Evolutionary conservation across 202 grass and related monocot genomes (phyloP).

Genomic region (Hordeum pubiflorum): DNA sequence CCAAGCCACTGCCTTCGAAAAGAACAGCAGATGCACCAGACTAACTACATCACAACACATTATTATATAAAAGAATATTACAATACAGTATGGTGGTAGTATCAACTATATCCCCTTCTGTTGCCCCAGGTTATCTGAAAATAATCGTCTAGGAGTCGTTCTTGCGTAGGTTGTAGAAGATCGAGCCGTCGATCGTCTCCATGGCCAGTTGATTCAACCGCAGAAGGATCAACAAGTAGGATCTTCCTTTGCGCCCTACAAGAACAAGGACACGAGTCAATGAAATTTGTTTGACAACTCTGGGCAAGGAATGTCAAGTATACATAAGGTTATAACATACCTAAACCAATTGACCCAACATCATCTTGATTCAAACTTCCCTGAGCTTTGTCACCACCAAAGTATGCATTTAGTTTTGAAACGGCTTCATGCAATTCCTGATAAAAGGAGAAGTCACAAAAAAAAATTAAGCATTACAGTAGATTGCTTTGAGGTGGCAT

Average conservation of each 20-base stretch:
- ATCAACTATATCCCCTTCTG: not conserved
- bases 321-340: constrained; percentile 26
- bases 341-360: constrained; percentile 54
- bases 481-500: constrained; percentile 8
- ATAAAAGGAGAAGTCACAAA: not conserved
- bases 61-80: not conserved
- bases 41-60: not conserved
- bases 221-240: constrained; percentile 62
- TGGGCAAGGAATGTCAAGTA: not conserved
- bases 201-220: constrained; percentile 65
- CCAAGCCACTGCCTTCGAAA: not conserved
- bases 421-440: constrained; percentile 65
- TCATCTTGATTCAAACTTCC: constrained; percentile 71
- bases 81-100: not conserved
- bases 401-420: constrained; percentile 71
- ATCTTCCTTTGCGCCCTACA: constrained; percentile 75
- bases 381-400: constrained; percentile 21
- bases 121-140: not conserved
- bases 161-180: constrained; percentile 48
- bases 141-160: not conserved
- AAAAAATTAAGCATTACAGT: not conserved
- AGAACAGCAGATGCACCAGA: not conserved
- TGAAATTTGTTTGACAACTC: not conserved
- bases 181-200: constrained; percentile 54
- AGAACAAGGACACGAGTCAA: not conserved